Evolutionary conservation across 73 alveolate species (phyloP).

Genomic region (Stentor roeselii): DNA sequence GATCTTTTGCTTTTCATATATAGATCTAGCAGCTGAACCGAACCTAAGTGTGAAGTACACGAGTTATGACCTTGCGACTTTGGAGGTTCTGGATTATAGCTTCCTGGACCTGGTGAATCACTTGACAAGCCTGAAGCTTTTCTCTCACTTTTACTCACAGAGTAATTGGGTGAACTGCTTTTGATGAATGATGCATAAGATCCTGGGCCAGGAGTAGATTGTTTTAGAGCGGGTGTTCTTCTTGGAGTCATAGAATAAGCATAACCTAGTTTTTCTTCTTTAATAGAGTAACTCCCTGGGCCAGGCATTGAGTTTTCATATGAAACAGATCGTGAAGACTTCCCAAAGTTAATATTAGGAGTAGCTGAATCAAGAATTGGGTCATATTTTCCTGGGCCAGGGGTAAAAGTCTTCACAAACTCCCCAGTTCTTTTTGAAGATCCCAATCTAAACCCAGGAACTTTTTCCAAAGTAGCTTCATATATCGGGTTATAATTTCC

Average conservation of each 20-base stretch:
- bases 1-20: not conserved
- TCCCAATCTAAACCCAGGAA: constrained; percentile 1
- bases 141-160: not conserved
- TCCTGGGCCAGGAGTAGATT: not conserved
- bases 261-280: too few relatives aligned
- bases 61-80: not conserved
- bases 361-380: not conserved
- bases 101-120: constrained; percentile 1
- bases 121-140: not conserved
- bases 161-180: not conserved
- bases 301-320: not conserved
- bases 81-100: not conserved
- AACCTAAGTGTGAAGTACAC: constrained; percentile 4
- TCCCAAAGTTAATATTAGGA: not conserved
- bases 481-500: constrained; percentile 14
- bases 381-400: constrained; percentile 11
- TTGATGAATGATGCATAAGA: not conserved
- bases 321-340: not conserved
- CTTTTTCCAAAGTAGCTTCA: not conserved
- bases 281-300: not conserved
- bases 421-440: not conserved
- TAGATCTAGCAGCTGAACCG: not conserved
- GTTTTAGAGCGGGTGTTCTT: not conserved
- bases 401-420: not conserved
- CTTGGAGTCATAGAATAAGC: constrained; percentile 3